A percentile compares a stretch with the other conserved stretches of the same genome.
Evolutionary conservation across 2,329 filamentous ascomycete species (phyloP).

Genomic region (Hymenoscyphus linearis): DNA sequence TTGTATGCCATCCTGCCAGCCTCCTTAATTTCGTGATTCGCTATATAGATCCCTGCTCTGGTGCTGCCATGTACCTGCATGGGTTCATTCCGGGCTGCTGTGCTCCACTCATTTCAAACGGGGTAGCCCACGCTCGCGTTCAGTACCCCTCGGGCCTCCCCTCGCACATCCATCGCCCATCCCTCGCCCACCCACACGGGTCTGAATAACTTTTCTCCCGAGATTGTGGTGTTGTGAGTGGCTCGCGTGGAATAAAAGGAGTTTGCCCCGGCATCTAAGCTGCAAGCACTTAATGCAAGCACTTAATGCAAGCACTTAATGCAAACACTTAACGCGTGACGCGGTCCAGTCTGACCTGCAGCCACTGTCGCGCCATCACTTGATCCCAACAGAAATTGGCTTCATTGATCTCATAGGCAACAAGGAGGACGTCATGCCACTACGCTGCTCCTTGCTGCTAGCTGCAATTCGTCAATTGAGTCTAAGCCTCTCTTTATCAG

Average conservation of each 20-base stretch:
- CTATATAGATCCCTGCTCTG: neutral
- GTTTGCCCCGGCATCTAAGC: neutral
- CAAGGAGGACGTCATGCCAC: neutral
- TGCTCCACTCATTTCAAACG: neutral
- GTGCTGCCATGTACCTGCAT: conserved; percentile 10
- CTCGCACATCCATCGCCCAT: no score
- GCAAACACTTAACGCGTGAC: conserved; percentile 27
- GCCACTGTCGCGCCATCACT: conserved; percentile 9
- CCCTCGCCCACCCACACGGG: neutral
- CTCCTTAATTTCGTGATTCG: conserved; percentile 7
- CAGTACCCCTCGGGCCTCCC: no score
- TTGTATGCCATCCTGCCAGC: conserved; percentile 7
- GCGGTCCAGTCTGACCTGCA: conserved; percentile 18
- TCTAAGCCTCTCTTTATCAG: neutral
- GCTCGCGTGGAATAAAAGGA: conserved; percentile 2
- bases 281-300: conserved; percentile 24
- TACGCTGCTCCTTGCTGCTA: no score
- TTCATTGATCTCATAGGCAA: conserved; percentile 1
- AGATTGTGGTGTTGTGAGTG: conserved; percentile 3
- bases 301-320: conserved; percentile 26
- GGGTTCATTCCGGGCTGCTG: conserved; percentile 1
- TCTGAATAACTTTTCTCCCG: neutral
- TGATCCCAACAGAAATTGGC: conserved; percentile 5
- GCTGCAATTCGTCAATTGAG: neutral
- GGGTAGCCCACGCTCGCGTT: no score